Evolutionary conservation across 2,329 filamentous ascomycete species (phyloP).

Genomic region (Zymoseptoria ardabiliae): DNA sequence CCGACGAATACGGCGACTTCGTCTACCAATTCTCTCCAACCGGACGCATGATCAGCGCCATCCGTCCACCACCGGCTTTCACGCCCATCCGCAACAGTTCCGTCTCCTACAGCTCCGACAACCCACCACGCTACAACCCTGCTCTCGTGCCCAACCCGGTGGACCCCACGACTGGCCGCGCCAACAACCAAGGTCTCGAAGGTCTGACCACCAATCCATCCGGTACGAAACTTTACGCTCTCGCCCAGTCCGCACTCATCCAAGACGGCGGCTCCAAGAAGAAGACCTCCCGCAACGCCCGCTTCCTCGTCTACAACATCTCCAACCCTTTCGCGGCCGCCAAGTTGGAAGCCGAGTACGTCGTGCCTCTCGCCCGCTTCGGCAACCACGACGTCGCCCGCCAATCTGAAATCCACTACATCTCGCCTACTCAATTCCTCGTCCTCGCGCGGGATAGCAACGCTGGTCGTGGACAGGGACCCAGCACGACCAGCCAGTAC

Average conservation of each 20-base stretch:
- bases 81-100: constrained; percentile 57
- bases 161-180: constrained; percentile 54
- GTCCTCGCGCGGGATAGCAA: constrained; percentile 57
- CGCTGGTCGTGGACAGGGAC: constrained; percentile 50
- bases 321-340: not conserved
- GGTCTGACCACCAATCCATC: constrained; percentile 57
- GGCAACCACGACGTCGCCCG: constrained; percentile 38
- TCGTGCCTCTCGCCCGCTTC: constrained; percentile 47
- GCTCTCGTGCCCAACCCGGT: constrained; percentile 44
- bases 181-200: constrained; percentile 72
- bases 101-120: constrained; percentile 56
- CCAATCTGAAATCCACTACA: constrained; percentile 61
- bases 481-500: constrained; percentile 49
- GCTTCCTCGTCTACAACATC: constrained; percentile 59
- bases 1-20: constrained; percentile 65
- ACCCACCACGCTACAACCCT: constrained; percentile 53
- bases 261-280: constrained; percentile 55
- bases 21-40: constrained; percentile 56
- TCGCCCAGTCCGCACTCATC: constrained; percentile 58
- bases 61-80: constrained; percentile 57
- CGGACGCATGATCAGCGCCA: constrained; percentile 56
- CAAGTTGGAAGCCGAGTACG: constrained; percentile 53
- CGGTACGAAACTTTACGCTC: constrained; percentile 55
- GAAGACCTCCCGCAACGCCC: constrained; percentile 49
- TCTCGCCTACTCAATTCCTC: constrained; percentile 58